Evolutionary conservation across 1,284 basidiomycete genomes (phyloP).

Genomic region (Marasmius fiardii): DNA sequence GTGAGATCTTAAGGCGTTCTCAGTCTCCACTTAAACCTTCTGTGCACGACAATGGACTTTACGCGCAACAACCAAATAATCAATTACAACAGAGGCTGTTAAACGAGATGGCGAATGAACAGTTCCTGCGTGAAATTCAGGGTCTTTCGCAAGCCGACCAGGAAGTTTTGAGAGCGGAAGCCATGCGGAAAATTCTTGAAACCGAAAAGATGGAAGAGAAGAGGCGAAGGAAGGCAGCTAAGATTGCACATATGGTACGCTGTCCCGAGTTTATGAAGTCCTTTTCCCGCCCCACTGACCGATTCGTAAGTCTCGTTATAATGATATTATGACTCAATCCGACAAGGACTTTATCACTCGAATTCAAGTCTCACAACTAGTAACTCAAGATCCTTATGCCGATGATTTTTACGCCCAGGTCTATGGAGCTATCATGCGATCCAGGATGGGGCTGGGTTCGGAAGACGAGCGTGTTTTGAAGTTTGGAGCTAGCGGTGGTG

Average conservation of each 20-base stretch:
- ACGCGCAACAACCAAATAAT: slow-evolving; percentile 55
- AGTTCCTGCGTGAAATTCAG: slow-evolving; percentile 62
- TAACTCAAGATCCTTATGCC: slow-evolving; percentile 93
- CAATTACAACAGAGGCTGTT: slow-evolving; percentile 71
- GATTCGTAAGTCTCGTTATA: slow-evolving; percentile 79
- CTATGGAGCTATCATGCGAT: slow-evolving; percentile 79
- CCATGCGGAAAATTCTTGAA: slow-evolving; percentile 84
- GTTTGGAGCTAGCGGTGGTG: slow-evolving; percentile 76
- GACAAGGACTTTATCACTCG: slow-evolving; percentile 99
- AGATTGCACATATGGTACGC: slow-evolving; percentile 82
- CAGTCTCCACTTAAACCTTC: slow-evolving; percentile 46
- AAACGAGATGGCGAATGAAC: slow-evolving; percentile 67
- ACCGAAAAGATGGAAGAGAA: slow-evolving; percentile 84
- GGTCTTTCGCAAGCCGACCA: slow-evolving; percentile 57
- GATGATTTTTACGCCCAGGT: slow-evolving; percentile 99
- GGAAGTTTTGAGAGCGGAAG: slow-evolving; percentile 68
- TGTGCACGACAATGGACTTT: slow-evolving; percentile 43
- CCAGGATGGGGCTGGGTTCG: slow-evolving; percentile 68
- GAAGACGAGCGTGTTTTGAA: slow-evolving; percentile 78
- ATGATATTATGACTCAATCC: slow-evolving; percentile 97
- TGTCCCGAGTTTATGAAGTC: slow-evolving; percentile 2
- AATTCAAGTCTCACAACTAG: slow-evolving; percentile 97
- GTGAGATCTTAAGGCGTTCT: slow-evolving; percentile 35
- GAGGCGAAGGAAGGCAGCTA: slow-evolving; percentile 74
- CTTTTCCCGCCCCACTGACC: slow-evolving; percentile 10